These are phyloP conservation scores for Setaria viridis DNA, from an alignment of 202 grass and related monocot genomes.

Conservation along the genomic window DNA sequence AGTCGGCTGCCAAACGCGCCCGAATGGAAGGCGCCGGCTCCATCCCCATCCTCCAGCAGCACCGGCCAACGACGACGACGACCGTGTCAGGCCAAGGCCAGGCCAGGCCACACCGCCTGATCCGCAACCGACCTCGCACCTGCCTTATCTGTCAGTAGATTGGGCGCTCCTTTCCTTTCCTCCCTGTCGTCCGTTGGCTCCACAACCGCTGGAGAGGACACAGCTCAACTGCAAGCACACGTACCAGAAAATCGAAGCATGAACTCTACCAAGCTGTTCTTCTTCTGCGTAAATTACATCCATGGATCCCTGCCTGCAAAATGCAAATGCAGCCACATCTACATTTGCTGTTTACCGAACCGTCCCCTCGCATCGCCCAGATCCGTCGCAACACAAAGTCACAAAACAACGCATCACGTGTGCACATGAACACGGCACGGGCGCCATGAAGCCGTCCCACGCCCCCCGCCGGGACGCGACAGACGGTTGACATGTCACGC, in stretches of 20 bases:
- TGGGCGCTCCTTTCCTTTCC: background rate
- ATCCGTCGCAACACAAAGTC: background rate
- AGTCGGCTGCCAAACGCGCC: no score
- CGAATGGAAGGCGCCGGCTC: no score
- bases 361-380: background rate
- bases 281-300: no score
- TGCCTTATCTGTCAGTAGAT: background rate
- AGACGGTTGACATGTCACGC: slow-evolving; percentile 35
- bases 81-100: background rate
- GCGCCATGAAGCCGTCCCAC: background rate
- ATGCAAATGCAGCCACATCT: no score
- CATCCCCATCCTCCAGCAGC: no score
- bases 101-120: background rate
- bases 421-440: slow-evolving; percentile 19
- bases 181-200: background rate
- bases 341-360: background rate
- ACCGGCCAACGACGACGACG: background rate
- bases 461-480: background rate
- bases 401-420: background rate
- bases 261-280: no score
- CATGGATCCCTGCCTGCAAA: no score
- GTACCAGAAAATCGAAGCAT: no score
- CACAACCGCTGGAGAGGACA: background rate
- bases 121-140: background rate
- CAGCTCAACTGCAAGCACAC: no score